Evolutionary conservation across 2,329 filamentous ascomycete genomes (phyloP), one percentile per base, ranked within the genome.

Genomic region (Fusarium hostae): DNA sequence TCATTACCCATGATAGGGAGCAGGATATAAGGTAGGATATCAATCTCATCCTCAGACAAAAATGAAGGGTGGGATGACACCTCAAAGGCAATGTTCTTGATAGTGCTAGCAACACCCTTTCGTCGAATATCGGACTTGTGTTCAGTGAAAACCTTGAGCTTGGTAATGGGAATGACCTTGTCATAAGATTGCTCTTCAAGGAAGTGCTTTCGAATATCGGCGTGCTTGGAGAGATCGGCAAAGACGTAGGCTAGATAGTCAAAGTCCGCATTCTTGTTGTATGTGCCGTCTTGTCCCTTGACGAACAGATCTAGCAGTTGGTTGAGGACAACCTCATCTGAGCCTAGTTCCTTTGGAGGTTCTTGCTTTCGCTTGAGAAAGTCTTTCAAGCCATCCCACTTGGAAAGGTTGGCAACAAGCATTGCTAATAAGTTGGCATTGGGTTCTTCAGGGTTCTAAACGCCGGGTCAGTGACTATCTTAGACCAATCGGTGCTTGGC

Each of bases 301-400:
- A 98, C 96, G 79, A 99, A 99, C 75, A 97, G 91, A 80, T 98
- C 96, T 80, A 99, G 90, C 34, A 99, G 85, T 81, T 98, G 96
- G 80, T 98, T 94, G 76, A 98, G 89, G 8, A 94, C 91, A 64
- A 89, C 86, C 39, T 91, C 87, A 43, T 94, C 93, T 2, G 89
- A 92, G 9, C 89, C 90, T 10, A 97, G 87, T n/a, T 86, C 85
- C 60, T 90, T 88, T 5, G 94, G 92, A 0, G 91, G 81, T 10
- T 87, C 83, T 70, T 94, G 91, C 77, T 91, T 92, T 60, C 92
- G 85, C 8, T 86, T 85, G 15, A 95, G 81, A 8, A 98, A 84
- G 45, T 87, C 86, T 71, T 92, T 91, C 62, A 97, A 81, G 9
- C 86, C 86, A 74, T 95, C 90, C 68, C 88, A 92, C 83, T 98